Base-by-base conservation (phyloP, 306 rosid species). In the Prunus davidiana region DNA sequence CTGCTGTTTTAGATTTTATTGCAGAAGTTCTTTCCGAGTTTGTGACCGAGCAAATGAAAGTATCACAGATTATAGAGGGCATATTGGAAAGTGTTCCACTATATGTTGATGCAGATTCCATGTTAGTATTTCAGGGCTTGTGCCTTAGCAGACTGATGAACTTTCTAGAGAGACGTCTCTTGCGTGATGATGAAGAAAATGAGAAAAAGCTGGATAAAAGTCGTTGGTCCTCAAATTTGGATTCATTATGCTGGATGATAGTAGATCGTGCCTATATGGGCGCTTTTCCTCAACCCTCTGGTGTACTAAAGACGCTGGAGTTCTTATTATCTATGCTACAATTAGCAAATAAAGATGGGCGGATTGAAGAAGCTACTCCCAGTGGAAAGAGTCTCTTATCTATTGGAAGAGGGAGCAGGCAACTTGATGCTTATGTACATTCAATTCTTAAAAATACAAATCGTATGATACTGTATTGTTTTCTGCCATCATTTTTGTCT, bases 241-340 rank as follows among this genome's bases (percentile, higher is more conserved):
- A 96, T 86, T 88, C 97, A 45, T 86, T 96, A 79, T 96, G 99
- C 83, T 88, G 93, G 94, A 91, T 96, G 91, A 86, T 96, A 73
- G 99, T 93, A 75, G 99, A 96, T 74, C 97, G 98, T 43, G 97
- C 90, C 25, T 93, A 96, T 82, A 91, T 93, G 98, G 99, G 99
- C 81, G 98, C 97, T 79, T 93, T 96, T 77, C 98, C 99, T 81
- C 98, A 93, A 73, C 94, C 98, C 64, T 82, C 91, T 57, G 91
- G 89, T 45, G 89, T 93, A 67, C 81, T 96, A 71, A 96, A 88
- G 90, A 89, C 98, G 69, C 93, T 96, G 2, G 99, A 96, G 81
- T 96, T 96, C 86, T 84, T 96, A 82, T 82, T 96, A 74, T 96
- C 99, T 78, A 96, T 96, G 99, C 80, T 96, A 85, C 99, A 96